Evolutionary conservation across 2,329 filamentous ascomycete species (phyloP).

Genomic region (Coniochaeta pulveracea): DNA sequence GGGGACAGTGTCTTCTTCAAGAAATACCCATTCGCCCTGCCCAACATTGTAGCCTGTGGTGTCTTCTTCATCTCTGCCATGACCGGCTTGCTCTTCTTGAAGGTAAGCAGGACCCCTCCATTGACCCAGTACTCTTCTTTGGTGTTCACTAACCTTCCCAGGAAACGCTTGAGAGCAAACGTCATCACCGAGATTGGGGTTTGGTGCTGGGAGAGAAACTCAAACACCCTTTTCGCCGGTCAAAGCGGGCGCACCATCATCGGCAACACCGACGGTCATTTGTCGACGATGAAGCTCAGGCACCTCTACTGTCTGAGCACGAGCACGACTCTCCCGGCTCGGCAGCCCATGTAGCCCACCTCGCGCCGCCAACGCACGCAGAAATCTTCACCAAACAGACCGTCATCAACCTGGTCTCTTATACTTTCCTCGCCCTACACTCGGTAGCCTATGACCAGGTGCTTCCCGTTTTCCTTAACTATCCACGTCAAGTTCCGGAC

Average conservation of each 20-base stretch:
- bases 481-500: slow-evolving; percentile 44
- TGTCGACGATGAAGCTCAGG: slow-evolving; percentile 43
- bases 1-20: slow-evolving; percentile 56
- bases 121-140: neutral
- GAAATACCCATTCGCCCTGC: slow-evolving; percentile 70
- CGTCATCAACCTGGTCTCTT: slow-evolving; percentile 46
- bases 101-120: slow-evolving; percentile 26
- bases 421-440: slow-evolving; percentile 73
- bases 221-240: slow-evolving; percentile 19
- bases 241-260: slow-evolving; percentile 14
- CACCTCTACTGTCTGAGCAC: slow-evolving; percentile 34
- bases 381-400: slow-evolving; percentile 20
- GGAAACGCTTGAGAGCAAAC: slow-evolving; percentile 72
- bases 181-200: slow-evolving; percentile 61
- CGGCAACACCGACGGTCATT: slow-evolving; percentile 32
- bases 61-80: slow-evolving; percentile 72
- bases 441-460: slow-evolving; percentile 78
- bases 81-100: slow-evolving; percentile 67
- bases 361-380: slow-evolving; percentile 6
- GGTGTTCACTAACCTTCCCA: slow-evolving; percentile 17
- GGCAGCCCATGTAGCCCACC: too few species aligned
- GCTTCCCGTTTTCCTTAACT: slow-evolving; percentile 80
- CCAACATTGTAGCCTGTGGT: slow-evolving; percentile 65
- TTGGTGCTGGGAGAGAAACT: slow-evolving; percentile 61
- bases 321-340: neutral